Evolutionary conservation across 345 rosid genomes (phyloP), one percentile per base, ranked within the genome.

Genomic region (Arabidopsis thaliana): DNA sequence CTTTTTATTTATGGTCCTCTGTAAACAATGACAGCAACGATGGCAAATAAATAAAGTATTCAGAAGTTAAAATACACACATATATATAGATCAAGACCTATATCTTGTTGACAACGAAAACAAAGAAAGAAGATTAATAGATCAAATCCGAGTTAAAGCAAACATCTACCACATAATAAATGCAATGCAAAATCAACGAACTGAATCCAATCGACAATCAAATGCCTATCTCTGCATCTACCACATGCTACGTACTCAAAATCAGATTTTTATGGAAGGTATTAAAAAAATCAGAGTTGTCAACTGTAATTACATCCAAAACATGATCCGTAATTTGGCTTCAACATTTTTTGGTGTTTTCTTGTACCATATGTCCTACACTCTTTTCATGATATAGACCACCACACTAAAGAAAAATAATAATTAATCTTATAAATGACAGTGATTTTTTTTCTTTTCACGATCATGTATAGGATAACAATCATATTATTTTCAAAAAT

Each of bases 361-460:
- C 69, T 42, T 53, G 22, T 52, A 61, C 32, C 6, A 61, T 51
- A 69, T 61, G 69, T 13, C 74, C 65, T 60, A 76, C 79, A 34
- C 6, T 61, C 75, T 63, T 69, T 69, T 53, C 42, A 52, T 44
- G 68, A 61, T 30, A 76, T 61, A 25, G 64, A 69, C 75, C 20
- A 51, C 69, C 62, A 36, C 25, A 40, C 42, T 51, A 60, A 33
- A 51, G 6, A 3, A 11, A 34, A n/a, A 4, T 4, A 4, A 25
- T n/a, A n/a, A 3, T 4, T 14, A 16, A 16, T 16, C 20, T 16
- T 16, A 16, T 16, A 16, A 16, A 16, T 16, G 20, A 16, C 20
- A 16, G 20, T 16, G 20, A 16, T 16, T 16, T 16, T 16, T 16
- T 16, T 16, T 16, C 20, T 16, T 16, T 16, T 16, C 20, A 16